Evolutionary conservation across 2,329 filamentous ascomycete species (phyloP), one percentile per base, ranked within the genome.

Genomic region (Sphaerulina musiva): DNA sequence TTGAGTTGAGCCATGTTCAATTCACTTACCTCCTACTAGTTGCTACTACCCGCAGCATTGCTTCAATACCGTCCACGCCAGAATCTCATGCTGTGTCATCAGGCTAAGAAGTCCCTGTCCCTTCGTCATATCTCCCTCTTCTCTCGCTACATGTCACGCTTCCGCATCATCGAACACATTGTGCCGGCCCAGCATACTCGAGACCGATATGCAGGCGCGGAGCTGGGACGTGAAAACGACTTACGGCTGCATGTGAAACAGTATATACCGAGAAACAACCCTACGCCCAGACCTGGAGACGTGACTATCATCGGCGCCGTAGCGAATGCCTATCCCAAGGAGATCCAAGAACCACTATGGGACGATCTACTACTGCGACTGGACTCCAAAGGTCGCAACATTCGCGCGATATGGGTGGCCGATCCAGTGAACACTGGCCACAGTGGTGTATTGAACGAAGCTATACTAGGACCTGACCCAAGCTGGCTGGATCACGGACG

Each of bases 241-340:
- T 48, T 60, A 4, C 34, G 48, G n/a, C 46, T 62, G 5, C 52
- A 57, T 14, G 59, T 56, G 5, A 95, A 95, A 74, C 88, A 95
- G 68, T 95, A 96, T 40, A 56, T 55, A 8, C 54, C 59, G 9
- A 51, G 41, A 14, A 45, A 46, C 66, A 91, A 93, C 64, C 78
- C 76, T 0, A 71, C 74, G 26, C 86, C 89, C 0, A 76, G 81
- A 59, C 80, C 82, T 1, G 89, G 89, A 38, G 89, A 95, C 70
- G 75, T 96, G 7, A 95, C 89, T 14, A 84, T 96, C 55, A 83
- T 97, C 51, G 89, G 80, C 12, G 84, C 85, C 4, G 90, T 95
- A 71, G 92, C 89, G 46, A 95, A 95, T 73, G 91, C 85, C 10
- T 95, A 95, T 62, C 86, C 88, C 17, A 96, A 96, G 78, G 87